Percentiles rank a stretch among this genome's conserved stretches.
Conservation (phyloP, 2,329 filamentous ascomycete genomes). For the Alternaria viburni region DNA sequence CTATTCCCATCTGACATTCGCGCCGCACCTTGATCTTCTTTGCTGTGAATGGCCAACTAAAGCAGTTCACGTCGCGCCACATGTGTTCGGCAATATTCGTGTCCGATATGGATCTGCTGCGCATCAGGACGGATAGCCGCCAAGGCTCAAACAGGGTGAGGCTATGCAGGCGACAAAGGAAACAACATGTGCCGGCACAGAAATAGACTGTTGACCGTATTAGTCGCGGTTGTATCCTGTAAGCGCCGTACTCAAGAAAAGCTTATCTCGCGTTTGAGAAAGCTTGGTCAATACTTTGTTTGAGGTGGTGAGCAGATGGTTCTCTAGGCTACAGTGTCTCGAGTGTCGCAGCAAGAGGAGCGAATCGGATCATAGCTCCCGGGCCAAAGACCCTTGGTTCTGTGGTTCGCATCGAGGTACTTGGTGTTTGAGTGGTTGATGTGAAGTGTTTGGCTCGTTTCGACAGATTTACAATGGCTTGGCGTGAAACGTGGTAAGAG, state of each 20-base stretch:
- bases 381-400: background rate
- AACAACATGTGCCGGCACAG: background rate
- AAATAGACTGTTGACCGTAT: background rate
- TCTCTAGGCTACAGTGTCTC: background rate
- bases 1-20: constrained; percentile 7
- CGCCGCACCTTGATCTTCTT: constrained; percentile 13
- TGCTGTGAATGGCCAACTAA: constrained; percentile 17
- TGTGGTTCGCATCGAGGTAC: background rate
- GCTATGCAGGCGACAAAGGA: constrained; percentile 8
- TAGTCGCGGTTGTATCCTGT: background rate
- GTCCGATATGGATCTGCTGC: constrained; percentile 13
- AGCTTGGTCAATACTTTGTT: background rate
- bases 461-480: background rate
- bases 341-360: background rate
- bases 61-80: constrained; percentile 13
- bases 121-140: constrained; percentile 7
- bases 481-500: constrained; percentile 1
- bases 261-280: background rate
- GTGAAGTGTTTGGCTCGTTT: constrained; percentile 2
- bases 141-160: constrained; percentile 4
- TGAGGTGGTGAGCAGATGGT: background rate
- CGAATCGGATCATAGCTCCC: background rate
- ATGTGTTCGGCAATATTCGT: constrained; percentile 14
- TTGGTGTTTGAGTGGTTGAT: background rate
- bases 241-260: background rate